These are phyloP conservation scores for Tricholoma sp. DNA, from an alignment of 768 basidiomycete genomes.

Conservation along the genomic window DNA sequence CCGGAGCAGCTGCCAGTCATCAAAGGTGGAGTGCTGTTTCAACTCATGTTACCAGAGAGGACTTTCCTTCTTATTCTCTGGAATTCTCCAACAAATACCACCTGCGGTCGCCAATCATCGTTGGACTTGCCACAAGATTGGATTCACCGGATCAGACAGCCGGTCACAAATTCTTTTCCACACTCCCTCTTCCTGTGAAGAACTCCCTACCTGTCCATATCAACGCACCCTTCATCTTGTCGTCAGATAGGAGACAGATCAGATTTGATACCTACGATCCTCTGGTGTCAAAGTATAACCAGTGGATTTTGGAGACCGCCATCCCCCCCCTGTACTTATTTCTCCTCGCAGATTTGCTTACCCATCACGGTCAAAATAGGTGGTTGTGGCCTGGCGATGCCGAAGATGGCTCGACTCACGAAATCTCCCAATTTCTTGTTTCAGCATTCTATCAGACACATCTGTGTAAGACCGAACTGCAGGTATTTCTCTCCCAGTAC, in stretches of 20 bases:
- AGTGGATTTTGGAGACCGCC: constrained; percentile 32
- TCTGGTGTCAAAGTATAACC: constrained; percentile 34
- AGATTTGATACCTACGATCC: constrained; percentile 32
- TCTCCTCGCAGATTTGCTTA: constrained; percentile 29
- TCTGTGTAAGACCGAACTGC: neutral
- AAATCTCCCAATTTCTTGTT: neutral
- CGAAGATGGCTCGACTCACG: constrained; percentile 8
- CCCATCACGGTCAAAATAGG: constrained; percentile 15
- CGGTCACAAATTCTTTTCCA: constrained; percentile 34
- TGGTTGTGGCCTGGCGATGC: constrained; percentile 32
- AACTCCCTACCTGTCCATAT: constrained; percentile 42
- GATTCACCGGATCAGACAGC: constrained; percentile 2
- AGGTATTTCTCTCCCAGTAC: constrained; percentile 4
- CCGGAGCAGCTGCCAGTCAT: neutral
- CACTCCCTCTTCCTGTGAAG: constrained; percentile 34
- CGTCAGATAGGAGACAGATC: constrained; percentile 40
- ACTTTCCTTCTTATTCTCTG: constrained; percentile 1
- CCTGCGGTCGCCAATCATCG: constrained; percentile 24
- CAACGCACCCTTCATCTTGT: constrained; percentile 40
- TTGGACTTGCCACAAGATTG: constrained; percentile 27
- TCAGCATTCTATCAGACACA: constrained; percentile 3
- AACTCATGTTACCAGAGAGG: neutral
- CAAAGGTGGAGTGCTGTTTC: constrained; percentile 8
- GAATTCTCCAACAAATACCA: constrained; percentile 14
- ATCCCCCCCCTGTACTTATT: constrained; percentile 34